These are phyloP conservation scores for Aspergillus fischeri DNA, from an alignment of 2,329 filamentous ascomycete species.

Conservation along the genomic window DNA sequence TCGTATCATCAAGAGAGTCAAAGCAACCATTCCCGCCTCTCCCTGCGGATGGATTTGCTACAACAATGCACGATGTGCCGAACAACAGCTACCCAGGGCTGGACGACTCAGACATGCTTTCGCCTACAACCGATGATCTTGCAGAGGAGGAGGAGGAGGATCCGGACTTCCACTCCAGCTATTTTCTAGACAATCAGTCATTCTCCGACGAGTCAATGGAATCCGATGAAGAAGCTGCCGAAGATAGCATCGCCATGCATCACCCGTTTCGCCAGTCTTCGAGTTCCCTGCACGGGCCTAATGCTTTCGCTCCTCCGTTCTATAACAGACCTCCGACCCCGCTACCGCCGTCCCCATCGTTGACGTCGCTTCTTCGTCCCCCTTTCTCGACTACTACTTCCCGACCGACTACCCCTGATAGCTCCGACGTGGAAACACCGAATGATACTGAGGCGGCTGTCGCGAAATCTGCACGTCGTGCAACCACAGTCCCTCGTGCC, in stretches of 20 bases:
- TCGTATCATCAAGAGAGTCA: constrained; percentile 19
- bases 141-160: constrained; percentile 38
- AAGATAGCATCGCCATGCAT: constrained; percentile 29
- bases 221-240: constrained; percentile 27
- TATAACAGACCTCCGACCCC: constrained; percentile 97
- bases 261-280: constrained; percentile 39
- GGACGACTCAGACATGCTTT: constrained; percentile 26
- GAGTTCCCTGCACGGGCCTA: constrained; percentile 39
- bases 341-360: constrained; percentile 82
- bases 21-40: constrained; percentile 34
- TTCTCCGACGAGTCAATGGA: constrained; percentile 33
- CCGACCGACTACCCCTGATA: constrained; percentile 88
- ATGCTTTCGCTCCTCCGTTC: constrained; percentile 73
- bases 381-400: constrained; percentile 65
- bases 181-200: constrained; percentile 38
- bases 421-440: constrained; percentile 74
- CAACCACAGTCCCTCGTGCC: constrained; percentile 70
- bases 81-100: constrained; percentile 19
- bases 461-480: constrained; percentile 55
- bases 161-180: constrained; percentile 45
- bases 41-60: constrained; percentile 21
- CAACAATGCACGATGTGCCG: constrained; percentile 8
- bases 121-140: constrained; percentile 25
- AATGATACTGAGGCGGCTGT: constrained; percentile 59
- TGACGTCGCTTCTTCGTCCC: constrained; percentile 83